phyloP scores from a whole-genome alignment of 257 asterid genomes.

The Solanum stenotomum region DNA sequence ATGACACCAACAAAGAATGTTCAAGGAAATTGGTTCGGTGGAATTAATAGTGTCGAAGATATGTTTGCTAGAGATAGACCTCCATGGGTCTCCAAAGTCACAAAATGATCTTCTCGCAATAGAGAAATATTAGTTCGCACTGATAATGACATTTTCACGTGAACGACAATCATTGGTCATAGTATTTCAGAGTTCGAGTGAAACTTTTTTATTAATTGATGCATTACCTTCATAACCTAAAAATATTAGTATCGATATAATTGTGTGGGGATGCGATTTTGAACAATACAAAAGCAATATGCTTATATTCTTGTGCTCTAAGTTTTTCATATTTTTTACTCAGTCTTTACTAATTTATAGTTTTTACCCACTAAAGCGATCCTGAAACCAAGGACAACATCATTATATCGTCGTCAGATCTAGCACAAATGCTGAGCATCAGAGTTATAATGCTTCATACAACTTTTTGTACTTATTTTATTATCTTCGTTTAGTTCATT shows the following conservation, averaged over 20 bases:
- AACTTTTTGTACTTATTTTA: no score
- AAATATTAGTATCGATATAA: no score
- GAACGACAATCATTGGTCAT: no score
- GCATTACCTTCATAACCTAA: neutral
- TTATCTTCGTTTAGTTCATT: neutral
- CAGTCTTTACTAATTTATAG: no score
- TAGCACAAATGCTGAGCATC: neutral
- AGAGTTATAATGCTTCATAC: neutral
- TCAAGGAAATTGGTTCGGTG: neutral
- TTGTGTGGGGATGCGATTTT: neutral
- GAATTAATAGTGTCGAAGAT: neutral
- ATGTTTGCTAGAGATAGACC: neutral
- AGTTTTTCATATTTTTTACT: no score
- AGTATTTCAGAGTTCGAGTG: neutral
- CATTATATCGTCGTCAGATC: no score
- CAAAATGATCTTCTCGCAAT: neutral
- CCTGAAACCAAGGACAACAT: neutral
- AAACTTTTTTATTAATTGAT: neutral
- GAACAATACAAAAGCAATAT: neutral
- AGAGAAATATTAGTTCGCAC: neutral
- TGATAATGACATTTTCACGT: neutral
- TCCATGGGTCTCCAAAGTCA: neutral
- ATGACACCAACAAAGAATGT: neutral
- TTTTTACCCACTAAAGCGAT: neutral
- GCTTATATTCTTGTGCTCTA: no score